Conservation (phyloP, 768 basidiomycete species). For the Amanita muscaria region DNA sequence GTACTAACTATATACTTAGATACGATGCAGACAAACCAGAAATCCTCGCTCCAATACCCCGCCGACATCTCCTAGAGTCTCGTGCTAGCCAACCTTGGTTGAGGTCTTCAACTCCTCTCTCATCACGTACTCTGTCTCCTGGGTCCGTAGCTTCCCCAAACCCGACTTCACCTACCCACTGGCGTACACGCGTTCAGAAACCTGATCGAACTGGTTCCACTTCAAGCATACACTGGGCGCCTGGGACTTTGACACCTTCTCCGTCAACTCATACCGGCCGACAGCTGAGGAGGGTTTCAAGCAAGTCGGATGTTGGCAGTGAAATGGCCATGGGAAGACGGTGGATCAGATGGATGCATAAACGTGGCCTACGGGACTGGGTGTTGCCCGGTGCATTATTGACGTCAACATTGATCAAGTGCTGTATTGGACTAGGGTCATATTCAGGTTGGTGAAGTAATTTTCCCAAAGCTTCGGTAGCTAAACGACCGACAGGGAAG, state of each 20-base stretch:
- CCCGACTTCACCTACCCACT: slow-evolving; percentile 2
- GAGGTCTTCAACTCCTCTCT: slow-evolving; percentile 28
- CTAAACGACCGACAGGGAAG: slow-evolving; percentile 36
- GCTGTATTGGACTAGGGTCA: slow-evolving; percentile 61
- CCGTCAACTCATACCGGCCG: background rate
- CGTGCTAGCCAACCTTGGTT: slow-evolving; percentile 57
- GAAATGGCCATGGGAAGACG: slow-evolving; percentile 40
- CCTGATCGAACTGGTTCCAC: no score
- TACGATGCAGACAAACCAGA: slow-evolving; percentile 1
- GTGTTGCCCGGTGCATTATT: slow-evolving; percentile 50
- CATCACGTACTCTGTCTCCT: slow-evolving; percentile 40
- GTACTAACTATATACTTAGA: background rate
- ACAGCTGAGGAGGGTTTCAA: background rate
- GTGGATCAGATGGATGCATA: slow-evolving; percentile 80
- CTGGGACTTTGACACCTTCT: background rate
- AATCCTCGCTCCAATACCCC: slow-evolving; percentile 60
- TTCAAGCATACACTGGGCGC: no score
- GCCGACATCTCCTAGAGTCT: slow-evolving; percentile 53
- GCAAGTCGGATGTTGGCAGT: background rate
- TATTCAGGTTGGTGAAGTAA: slow-evolving; percentile 64
- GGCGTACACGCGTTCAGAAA: no score
- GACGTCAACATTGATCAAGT: slow-evolving; percentile 50
- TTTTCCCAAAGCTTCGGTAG: background rate
- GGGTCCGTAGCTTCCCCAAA: slow-evolving; percentile 16
- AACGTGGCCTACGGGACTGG: slow-evolving; percentile 47